phyloP scores from a whole-genome alignment of 2,329 filamentous ascomycete species.

The Verticillium klebahnii region DNA sequence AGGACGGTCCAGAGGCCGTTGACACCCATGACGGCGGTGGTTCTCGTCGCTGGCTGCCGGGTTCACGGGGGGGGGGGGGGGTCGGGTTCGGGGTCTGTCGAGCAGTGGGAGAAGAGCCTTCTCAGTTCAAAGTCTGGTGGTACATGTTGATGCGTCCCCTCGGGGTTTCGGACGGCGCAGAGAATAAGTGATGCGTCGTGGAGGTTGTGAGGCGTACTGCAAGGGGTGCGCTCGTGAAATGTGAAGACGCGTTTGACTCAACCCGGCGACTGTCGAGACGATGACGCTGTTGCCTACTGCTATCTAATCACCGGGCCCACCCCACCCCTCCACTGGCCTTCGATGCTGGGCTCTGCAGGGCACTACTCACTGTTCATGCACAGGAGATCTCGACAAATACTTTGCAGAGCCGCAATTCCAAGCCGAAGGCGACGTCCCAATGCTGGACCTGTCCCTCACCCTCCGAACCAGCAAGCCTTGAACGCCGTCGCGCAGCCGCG shows the following conservation, averaged over 20 bases:
- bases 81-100: background rate
- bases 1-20: conserved; percentile 96
- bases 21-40: conserved; percentile 73
- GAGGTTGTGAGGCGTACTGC: background rate
- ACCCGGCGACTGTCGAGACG: background rate
- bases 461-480: background rate
- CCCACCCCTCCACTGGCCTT: conserved; percentile 2
- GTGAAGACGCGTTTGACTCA: background rate
- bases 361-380: background rate
- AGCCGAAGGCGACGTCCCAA: background rate
- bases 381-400: background rate
- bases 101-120: background rate
- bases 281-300: background rate
- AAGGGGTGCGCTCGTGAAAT: conserved; percentile 5
- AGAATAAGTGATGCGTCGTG: background rate
- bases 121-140: conserved; percentile 7
- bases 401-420: background rate
- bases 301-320: background rate
- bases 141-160: conserved; percentile 4
- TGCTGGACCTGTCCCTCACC: background rate
- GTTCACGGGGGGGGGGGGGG: background rate
- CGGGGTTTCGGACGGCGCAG: no score
- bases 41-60: background rate
- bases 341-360: background rate
- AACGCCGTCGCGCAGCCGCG: conserved; percentile 3